Conservation (phyloP, 345 rosid species). For the Viola odorata region DNA sequence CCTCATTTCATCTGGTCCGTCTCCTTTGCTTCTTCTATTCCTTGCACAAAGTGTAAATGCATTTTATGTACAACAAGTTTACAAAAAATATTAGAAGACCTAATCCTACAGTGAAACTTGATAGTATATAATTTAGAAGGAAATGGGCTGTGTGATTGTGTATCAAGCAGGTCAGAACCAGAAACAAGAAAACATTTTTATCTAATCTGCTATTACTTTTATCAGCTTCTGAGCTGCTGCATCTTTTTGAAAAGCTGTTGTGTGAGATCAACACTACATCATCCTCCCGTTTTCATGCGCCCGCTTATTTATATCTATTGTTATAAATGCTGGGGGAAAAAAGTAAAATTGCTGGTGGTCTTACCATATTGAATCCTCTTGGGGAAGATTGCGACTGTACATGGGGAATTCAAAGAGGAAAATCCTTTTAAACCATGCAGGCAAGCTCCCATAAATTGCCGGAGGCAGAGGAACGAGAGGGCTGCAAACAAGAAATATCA, state of each 20-base stretch:
- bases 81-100: neutral
- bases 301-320: no score
- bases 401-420: constrained; percentile 74
- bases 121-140: no score
- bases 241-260: neutral
- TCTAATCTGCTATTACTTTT: no score
- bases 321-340: neutral
- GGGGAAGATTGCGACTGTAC: constrained; percentile 67
- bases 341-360: constrained; percentile 10
- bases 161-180: no score
- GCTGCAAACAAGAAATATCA: constrained; percentile 41
- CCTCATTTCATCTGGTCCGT: constrained; percentile 24
- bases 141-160: no score
- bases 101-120: no score
- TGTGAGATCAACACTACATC: neutral
- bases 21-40: constrained; percentile 36
- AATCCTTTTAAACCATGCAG: constrained; percentile 61
- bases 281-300: neutral
- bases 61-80: constrained; percentile 2
- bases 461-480: constrained; percentile 74
- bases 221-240: neutral
- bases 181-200: no score
- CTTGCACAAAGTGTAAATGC: constrained; percentile 34
- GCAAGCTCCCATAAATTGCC: constrained; percentile 53
- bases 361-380: constrained; percentile 60